Conservation (phyloP, 78 protist genomes). For the Speleostelium caveatum region DNA sequence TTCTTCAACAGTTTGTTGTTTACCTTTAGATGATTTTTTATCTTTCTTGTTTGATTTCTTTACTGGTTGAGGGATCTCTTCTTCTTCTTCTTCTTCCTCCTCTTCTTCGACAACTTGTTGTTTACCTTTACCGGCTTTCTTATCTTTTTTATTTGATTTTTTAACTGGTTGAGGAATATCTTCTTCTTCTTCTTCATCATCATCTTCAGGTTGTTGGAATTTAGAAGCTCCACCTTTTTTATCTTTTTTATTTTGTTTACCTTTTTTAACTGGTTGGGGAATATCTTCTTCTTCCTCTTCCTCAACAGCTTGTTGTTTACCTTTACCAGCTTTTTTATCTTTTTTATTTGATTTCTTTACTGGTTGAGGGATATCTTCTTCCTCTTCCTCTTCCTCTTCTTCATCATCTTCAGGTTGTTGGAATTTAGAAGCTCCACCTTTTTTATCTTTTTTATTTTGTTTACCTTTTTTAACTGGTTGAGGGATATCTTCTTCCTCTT, state of each 20-base stretch:
- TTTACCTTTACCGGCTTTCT: constrained; percentile 19
- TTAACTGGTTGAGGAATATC: constrained; percentile 24
- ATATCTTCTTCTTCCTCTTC: constrained; percentile 69
- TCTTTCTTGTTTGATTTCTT: constrained; percentile 4
- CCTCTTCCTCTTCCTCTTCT: constrained; percentile 41
- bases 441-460: constrained; percentile 26
- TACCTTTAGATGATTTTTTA: constrained; percentile 6
- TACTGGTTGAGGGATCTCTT: constrained; percentile 26
- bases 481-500: constrained; percentile 63
- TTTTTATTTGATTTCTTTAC: constrained; percentile 8
- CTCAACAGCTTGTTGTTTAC: constrained; percentile 2
- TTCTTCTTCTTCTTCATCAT: constrained; percentile 34
- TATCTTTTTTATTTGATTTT: constrained; percentile 45
- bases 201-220: constrained; percentile 13
- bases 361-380: constrained; percentile 61
- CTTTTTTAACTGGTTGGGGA: constrained; percentile 18
- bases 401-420: constrained; percentile 37
- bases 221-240: background rate
- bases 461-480: constrained; percentile 26
- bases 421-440: background rate
- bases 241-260: background rate
- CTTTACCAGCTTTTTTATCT: constrained; percentile 18
- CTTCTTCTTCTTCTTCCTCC: constrained; percentile 58
- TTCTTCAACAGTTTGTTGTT: constrained; percentile 11
- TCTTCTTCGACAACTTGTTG: constrained; percentile 10